Base-by-base conservation (phyloP, 495 filamentous ascomycete species). In the Filosporella fistucella region DNA sequence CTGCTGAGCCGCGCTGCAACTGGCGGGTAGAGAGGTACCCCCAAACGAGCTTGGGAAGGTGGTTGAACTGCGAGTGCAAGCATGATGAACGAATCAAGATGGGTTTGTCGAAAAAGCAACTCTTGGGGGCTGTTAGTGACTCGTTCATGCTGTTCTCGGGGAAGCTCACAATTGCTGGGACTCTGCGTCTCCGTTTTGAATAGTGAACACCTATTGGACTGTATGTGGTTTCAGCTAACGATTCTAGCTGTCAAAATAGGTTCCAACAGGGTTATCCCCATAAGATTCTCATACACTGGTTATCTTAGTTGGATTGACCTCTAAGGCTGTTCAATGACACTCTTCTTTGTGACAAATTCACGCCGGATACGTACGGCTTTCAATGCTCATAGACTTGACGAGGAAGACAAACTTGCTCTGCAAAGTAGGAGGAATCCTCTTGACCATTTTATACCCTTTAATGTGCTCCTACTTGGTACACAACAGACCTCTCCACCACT, bases 51-150 rank as follows among this genome's bases (percentile, higher is more conserved):
- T 32, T 50, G 45, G 9, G 42, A 4, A 3, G 56, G 45, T 18
- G 56, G 56, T 35, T 56, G 56, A 32, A 59, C 49, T 32, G 52
- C 52, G 7, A 59, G 14, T 34, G 29, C 43, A 16, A 59, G 36
- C 56, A 52, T 59, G 26, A 29, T 41, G 18, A 23, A 1, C n/a
- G n/a, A n/a, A n/a, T n/a, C n/a, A n/a, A n/a, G 33, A 40, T 26
- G 26, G 45, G 25, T 40, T 30, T 11, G 16, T 36, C 45, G 39
- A 20, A 30, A 49, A 41, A 49, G 46, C 49, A 43, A 39, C 32
- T 40, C 24, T 26, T 37, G 16, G 20, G 22, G 23, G 20, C 3
- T 32, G n/a, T 52, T 12, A 44, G 32, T 20, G 8, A 8, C n/a
- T 8, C n/a, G 28, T 30, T 8, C 8, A 30, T 30, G n/a, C 28